Evolutionary conservation across 768 basidiomycete species (phyloP).

Genomic region (Mrakia blollopis): DNA sequence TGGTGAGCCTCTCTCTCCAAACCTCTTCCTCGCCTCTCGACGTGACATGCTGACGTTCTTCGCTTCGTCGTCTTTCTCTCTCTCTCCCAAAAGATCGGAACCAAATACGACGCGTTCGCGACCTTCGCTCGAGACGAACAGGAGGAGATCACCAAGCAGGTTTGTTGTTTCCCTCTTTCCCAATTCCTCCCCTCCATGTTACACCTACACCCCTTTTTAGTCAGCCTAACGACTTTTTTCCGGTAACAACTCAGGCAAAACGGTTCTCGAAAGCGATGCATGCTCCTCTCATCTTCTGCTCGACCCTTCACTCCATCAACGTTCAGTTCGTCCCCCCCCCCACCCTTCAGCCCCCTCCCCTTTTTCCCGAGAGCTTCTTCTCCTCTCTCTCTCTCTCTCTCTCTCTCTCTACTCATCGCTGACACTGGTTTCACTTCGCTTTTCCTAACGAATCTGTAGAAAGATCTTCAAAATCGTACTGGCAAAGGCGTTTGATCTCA

Average conservation of each 20-base stretch:
- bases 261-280: conserved; percentile 99
- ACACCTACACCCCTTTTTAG: neutral
- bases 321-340: conserved; percentile 56
- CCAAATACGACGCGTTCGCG: conserved; percentile 95
- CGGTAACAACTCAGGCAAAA: conserved; percentile 61
- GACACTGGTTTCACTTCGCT: too few species aligned
- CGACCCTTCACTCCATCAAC: conserved; percentile 97
- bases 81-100: conserved; percentile 58
- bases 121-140: conserved; percentile 96
- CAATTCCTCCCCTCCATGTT: conserved; percentile 22
- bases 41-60: neutral
- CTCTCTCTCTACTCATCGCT: too few species aligned
- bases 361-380: too few species aligned
- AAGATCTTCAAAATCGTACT: conserved; percentile 72
- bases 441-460: neutral
- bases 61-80: neutral
- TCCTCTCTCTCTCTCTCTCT: neutral
- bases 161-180: too few species aligned
- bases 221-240: too few species aligned
- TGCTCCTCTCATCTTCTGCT: conserved; percentile 98
- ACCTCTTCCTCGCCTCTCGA: neutral
- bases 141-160: conserved; percentile 98
- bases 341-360: neutral
- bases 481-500: conserved; percentile 80
- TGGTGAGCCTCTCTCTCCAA: conserved; percentile 41